A percentile compares a stretch with the other conserved stretches of the same genome.
These are phyloP conservation scores for Leccinum colubrinum DNA, from an alignment of 1,284 basidiomycete genomes.

Conservation along the genomic window DNA sequence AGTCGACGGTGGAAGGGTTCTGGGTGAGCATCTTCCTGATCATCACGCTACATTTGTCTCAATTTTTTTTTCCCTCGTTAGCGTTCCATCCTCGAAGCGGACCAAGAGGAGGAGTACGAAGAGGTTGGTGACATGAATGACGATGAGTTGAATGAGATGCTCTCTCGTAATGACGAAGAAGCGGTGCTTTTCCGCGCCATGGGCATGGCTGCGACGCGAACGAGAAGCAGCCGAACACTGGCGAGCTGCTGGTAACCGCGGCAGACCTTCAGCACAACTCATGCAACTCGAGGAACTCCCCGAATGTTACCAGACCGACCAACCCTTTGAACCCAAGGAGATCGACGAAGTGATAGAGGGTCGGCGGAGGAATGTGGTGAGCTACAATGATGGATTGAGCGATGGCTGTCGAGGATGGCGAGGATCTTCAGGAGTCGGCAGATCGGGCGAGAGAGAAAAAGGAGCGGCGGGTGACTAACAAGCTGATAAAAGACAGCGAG, in stretches of 20 bases:
- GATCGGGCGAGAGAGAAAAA: conserved; percentile 64
- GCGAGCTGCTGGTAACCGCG: conserved; percentile 76
- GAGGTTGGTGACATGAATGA: conserved; percentile 96
- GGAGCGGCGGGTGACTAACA: conserved; percentile 54
- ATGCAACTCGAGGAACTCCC: conserved; percentile 92
- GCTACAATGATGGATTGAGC: conserved; percentile 92
- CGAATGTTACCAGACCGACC: conserved; percentile 86
- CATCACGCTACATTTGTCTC: background rate
- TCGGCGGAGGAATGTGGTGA: conserved; percentile 79
- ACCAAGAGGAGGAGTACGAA: conserved; percentile 91
- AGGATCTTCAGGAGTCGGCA: conserved; percentile 77
- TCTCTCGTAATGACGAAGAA: conserved; percentile 87
- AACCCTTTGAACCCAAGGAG: conserved; percentile 70
- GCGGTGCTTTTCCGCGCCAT: conserved; percentile 78
- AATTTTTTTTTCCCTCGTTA: conserved; percentile 29
- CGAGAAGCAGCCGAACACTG: conserved; percentile 70
- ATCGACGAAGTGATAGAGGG: conserved; percentile 74
- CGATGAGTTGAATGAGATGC: conserved; percentile 94
- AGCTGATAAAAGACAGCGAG: conserved; percentile 51
- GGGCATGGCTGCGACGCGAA: conserved; percentile 73
- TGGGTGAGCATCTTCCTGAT: conserved; percentile 54
- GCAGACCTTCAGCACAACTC: conserved; percentile 75
- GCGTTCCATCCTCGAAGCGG: conserved; percentile 85
- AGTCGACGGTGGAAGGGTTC: conserved; percentile 94
- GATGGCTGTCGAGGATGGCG: conserved; percentile 85